phyloP scores from a whole-genome alignment of 2,329 filamentous ascomycete species.

The Fusarium oxysporum region DNA sequence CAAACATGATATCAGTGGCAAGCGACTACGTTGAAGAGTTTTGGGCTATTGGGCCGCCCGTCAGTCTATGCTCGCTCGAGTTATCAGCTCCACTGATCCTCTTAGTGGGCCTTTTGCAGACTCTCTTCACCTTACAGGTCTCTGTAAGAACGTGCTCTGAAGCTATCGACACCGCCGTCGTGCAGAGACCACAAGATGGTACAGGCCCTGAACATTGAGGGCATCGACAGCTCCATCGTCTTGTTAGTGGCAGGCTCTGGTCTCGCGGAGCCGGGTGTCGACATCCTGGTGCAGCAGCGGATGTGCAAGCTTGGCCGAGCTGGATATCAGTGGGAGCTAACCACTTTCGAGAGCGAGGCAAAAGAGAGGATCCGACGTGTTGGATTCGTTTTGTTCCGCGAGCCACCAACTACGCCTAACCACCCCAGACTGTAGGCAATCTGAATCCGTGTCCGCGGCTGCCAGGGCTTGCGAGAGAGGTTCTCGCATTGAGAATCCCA shows the following conservation, averaged over 20 bases:
- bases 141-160: constrained; percentile 42
- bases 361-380: constrained; percentile 39
- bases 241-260: constrained; percentile 38
- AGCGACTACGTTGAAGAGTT: constrained; percentile 12
- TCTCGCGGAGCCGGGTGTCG: constrained; percentile 46
- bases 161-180: constrained; percentile 46
- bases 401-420: constrained; percentile 33
- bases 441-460: constrained; percentile 34
- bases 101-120: constrained; percentile 13
- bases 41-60: constrained; percentile 1
- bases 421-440: constrained; percentile 41
- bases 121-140: constrained; percentile 36
- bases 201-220: constrained; percentile 33
- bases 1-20: constrained; percentile 31
- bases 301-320: constrained; percentile 23
- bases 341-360: constrained; percentile 28
- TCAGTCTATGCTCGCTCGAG: constrained; percentile 4
- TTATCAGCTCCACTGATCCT: constrained; percentile 40
- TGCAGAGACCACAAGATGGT: constrained; percentile 40
- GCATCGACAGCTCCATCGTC: constrained; percentile 39
- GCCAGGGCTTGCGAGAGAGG: constrained; percentile 24
- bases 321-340: constrained; percentile 38
- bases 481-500: constrained; percentile 2
- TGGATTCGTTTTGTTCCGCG: constrained; percentile 42
- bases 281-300: constrained; percentile 35